These are phyloP conservation scores for Diaporthe helianthi DNA, from an alignment of 2,329 filamentous ascomycete genomes.

Conservation along the genomic window DNA sequence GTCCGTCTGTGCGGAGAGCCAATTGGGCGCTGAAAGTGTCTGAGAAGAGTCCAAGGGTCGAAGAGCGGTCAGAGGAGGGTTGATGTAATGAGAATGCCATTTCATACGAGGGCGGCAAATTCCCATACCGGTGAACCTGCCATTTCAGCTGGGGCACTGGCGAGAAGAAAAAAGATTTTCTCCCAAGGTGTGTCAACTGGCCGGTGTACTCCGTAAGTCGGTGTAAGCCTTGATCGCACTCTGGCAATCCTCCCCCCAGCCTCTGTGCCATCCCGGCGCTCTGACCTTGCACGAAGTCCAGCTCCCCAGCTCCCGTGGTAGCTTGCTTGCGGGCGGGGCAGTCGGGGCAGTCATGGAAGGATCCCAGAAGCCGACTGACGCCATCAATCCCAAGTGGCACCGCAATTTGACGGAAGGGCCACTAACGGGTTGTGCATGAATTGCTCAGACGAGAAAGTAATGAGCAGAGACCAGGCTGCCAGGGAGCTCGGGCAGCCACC, in stretches of 20 bases:
- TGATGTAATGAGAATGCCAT: constrained; percentile 27
- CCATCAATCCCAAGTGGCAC: constrained; percentile 36
- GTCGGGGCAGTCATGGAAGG: not conserved
- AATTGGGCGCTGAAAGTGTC: constrained; percentile 20
- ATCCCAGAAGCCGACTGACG: constrained; percentile 33
- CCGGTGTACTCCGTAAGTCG: too few relatives aligned
- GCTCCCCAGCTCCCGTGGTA: not conserved
- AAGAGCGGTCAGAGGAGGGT: constrained; percentile 9
- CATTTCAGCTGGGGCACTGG: not conserved
- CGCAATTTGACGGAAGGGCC: constrained; percentile 37
- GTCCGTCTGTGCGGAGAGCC: constrained; percentile 27
- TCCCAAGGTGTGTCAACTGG: not conserved
- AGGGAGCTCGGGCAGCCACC: constrained; percentile 22
- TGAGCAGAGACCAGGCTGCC: constrained; percentile 17
- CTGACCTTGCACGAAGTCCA: constrained; percentile 12
- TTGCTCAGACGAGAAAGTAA: constrained; percentile 31
- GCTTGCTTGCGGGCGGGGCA: constrained; percentile 27
- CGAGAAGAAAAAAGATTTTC: constrained; percentile 1
- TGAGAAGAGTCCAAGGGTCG: not conserved
- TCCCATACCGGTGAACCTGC: not conserved
- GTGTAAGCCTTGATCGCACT: constrained; percentile 30
- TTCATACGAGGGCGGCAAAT: not conserved
- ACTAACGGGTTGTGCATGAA: constrained; percentile 37
- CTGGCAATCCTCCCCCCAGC: constrained; percentile 8
- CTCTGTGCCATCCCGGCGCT: constrained; percentile 5